A percentile compares a stretch with the other conserved stretches of the same genome.
Evolutionary conservation across 78 protist species (phyloP).

Genomic region (Thecamonas trahens): DNA sequence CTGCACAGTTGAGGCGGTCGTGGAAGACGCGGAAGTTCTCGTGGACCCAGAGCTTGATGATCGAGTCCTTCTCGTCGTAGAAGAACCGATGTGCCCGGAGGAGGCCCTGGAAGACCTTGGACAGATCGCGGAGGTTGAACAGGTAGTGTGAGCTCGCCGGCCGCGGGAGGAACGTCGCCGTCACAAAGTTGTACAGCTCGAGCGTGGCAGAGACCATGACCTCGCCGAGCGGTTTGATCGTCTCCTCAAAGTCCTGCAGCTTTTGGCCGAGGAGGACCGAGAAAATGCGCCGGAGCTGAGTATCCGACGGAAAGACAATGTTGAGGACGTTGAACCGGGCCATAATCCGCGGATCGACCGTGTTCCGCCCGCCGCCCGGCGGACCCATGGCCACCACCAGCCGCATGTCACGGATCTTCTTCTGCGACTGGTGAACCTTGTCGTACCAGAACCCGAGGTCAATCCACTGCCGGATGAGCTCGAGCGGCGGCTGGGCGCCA

Average conservation of each 20-base stretch:
- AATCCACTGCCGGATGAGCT: constrained; percentile 67
- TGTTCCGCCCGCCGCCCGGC: constrained; percentile 65
- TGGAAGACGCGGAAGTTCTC: constrained; percentile 55
- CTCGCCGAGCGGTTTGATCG: constrained; percentile 23
- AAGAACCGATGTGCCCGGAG: constrained; percentile 15
- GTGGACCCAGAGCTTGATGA: constrained; percentile 59
- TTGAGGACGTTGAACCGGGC: constrained; percentile 39
- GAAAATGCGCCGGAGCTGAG: constrained; percentile 51
- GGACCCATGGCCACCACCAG: constrained; percentile 71
- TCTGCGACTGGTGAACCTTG: constrained; percentile 22
- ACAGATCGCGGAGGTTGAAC: constrained; percentile 68
- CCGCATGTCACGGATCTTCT: constrained; percentile 51
- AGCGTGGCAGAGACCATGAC: constrained; percentile 29
- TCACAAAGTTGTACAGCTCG: constrained; percentile 31
- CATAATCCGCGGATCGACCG: constrained; percentile 40
- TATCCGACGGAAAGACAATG: constrained; percentile 49
- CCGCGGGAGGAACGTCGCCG: constrained; percentile 42
- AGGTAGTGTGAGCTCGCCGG: constrained; percentile 62
- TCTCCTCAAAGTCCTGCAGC: constrained; percentile 45
- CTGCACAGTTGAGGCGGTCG: constrained; percentile 48
- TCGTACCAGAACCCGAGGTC: constrained; percentile 81
- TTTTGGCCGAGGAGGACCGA: constrained; percentile 16
- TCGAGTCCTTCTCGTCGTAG: constrained; percentile 8
- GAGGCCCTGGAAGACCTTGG: constrained; percentile 56
- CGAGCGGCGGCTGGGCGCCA: constrained; percentile 79